Conservation (phyloP, 805 yeast species). For the Myxozyma monticola region DNA sequence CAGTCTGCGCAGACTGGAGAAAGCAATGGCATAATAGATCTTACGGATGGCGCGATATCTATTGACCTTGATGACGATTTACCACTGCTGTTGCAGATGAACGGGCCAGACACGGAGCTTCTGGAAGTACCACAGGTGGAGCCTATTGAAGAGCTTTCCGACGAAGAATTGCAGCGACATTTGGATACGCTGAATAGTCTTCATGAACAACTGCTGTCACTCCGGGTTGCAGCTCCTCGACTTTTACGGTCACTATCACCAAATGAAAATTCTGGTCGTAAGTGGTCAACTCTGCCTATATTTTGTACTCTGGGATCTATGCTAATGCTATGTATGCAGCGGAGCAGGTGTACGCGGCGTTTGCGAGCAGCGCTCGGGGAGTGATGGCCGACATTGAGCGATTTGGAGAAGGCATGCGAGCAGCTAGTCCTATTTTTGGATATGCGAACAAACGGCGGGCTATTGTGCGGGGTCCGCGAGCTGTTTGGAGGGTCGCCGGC, state of each 20-base stretch:
- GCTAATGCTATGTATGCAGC: too few species aligned
- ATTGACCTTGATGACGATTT: slow-evolving; percentile 12
- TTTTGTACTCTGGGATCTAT: too few species aligned
- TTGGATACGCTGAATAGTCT: background rate
- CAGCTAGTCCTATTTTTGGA: slow-evolving; percentile 4
- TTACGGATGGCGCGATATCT: too few species aligned
- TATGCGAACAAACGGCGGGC: slow-evolving; percentile 8
- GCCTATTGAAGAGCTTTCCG: background rate
- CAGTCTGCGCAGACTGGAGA: too few species aligned
- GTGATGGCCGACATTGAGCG: slow-evolving; percentile 1
- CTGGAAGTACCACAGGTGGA: background rate
- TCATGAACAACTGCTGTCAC: background rate
- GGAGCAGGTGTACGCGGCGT: too few species aligned
- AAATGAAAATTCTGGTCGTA: too few species aligned
- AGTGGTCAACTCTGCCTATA: too few species aligned
- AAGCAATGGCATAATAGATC: too few species aligned
- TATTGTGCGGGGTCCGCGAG: too few species aligned
- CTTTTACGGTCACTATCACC: background rate
- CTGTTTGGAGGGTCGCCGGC: background rate
- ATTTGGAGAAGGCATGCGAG: slow-evolving; percentile 3
- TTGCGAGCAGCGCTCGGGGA: too few species aligned
- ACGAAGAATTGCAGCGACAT: background rate
- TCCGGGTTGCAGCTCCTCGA: background rate
- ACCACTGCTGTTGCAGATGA: background rate
- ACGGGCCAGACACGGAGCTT: background rate